Base-by-base conservation (phyloP, 2,329 filamentous ascomycete species). In the Neurospora crassa region DNA sequence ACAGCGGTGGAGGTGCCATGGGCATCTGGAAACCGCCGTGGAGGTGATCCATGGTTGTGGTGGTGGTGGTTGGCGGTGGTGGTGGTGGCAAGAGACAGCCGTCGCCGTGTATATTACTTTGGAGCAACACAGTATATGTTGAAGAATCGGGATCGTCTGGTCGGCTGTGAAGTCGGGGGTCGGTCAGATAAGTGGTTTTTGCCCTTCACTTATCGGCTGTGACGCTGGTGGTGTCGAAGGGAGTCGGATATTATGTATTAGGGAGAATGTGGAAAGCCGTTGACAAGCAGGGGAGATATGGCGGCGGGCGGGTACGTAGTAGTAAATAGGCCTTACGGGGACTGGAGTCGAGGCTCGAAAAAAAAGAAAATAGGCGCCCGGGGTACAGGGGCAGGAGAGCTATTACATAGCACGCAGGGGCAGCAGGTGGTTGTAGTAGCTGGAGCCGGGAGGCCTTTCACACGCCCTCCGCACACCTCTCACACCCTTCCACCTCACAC, bases 21-120 rank as follows among this genome's bases (percentile, higher is more conserved):
- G 87, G 85, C 79, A 90, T 86, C 77, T 88, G 86, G 77, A 89
- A 90, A 78, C 82, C 82, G 72, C 71, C 72, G 72, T 81, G 79
- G 77, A 88, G 84, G 73, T 84, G 85, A 75, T 88, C 84, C 84
- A 86, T 86, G 69, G 73, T 75, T 74, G 59, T 40, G 45, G 40
- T 63, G 53, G 53, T 37, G 34, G 73, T 75, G 74, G 59, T 40
- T 40, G 42, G 40, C 34, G 53, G 53, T 34, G 34, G 73, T 75
- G 74, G 59, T 40, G 45, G 40, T 63, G 53, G 53, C 53, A 63
- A 63, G 53, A 63, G 29, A 63, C 53, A 63, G 53, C 53, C 29
- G 29, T 34, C 29, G 53, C 53, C 53, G 53, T 63, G 53, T 63
- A 63, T 18, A 37, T 63, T 34, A 37, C 14, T 18, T 29, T 63